phyloP scores from a whole-genome alignment of 257 asterid genomes.

The Perilla frutescens region DNA sequence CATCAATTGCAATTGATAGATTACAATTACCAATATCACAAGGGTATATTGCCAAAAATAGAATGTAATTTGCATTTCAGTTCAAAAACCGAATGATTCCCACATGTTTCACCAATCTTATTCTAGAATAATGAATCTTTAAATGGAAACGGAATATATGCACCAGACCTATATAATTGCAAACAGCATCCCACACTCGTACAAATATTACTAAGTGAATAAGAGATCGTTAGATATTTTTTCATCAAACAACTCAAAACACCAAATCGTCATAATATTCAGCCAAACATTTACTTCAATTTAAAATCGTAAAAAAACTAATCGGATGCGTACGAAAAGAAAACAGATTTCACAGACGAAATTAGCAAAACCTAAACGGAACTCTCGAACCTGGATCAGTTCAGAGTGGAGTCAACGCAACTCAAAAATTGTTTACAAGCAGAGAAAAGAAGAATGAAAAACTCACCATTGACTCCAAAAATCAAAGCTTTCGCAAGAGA shows the following conservation, averaged over 20 bases:
- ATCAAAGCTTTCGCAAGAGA: slow-evolving; percentile 37
- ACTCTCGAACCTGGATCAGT: slow-evolving; percentile 36
- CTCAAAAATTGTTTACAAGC: not conserved
- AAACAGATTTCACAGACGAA: not conserved
- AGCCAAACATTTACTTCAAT: not conserved
- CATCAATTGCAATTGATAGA: not conserved
- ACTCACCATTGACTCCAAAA: slow-evolving; percentile 45
- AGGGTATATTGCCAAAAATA: slow-evolving; percentile 22
- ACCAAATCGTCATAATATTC: slow-evolving; percentile 15
- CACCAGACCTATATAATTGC: slow-evolving; percentile 8
- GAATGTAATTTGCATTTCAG: slow-evolving; percentile 21
- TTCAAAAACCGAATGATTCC: slow-evolving; percentile 20
- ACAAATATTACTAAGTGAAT: not conserved
- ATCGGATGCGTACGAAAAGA: slow-evolving; percentile 2
- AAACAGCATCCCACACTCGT: not conserved
- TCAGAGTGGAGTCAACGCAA: slow-evolving; percentile 51
- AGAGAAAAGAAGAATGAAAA: not conserved
- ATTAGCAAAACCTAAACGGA: slow-evolving; percentile 5
- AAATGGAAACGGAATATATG: slow-evolving; percentile 3
- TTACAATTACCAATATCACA: slow-evolving; percentile 15
- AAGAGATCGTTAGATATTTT: slow-evolving; percentile 23
- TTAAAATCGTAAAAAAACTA: not conserved
- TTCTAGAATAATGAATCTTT: slow-evolving; percentile 22
- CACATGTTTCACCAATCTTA: slow-evolving; percentile 23
- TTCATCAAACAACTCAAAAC: not conserved